Conservation (phyloP, 805 yeast species). For the Saturnispora sanitii region DNA sequence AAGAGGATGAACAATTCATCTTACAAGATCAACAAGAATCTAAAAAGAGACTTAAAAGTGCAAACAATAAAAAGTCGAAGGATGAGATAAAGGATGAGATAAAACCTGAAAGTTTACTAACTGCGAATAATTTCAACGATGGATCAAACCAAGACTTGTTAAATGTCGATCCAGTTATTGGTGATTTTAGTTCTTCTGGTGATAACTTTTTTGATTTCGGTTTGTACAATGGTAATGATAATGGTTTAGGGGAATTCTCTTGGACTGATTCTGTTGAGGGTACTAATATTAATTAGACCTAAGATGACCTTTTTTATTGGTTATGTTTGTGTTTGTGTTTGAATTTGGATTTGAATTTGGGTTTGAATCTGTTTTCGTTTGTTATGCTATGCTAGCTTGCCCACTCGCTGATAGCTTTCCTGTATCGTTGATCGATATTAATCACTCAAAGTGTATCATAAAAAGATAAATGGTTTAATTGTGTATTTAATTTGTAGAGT, state of each 20-base stretch:
- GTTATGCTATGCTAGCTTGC: no score
- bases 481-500: no score
- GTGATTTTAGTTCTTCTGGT: constrained; percentile 21
- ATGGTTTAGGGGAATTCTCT: constrained; percentile 18
- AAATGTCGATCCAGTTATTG: constrained; percentile 36
- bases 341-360: no score
- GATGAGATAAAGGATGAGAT: not conserved
- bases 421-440: constrained; percentile 3
- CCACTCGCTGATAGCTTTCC: not conserved
- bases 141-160: constrained; percentile 33
- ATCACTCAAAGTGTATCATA: no score
- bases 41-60: no score
- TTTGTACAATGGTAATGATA: constrained; percentile 25
- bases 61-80: not conserved
- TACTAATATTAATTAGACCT: constrained; percentile 5
- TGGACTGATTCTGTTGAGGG: constrained; percentile 36
- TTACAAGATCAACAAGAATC: constrained; percentile 7
- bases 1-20: constrained; percentile 17
- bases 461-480: no score
- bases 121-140: constrained; percentile 6
- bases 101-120: not conserved
- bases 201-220: constrained; percentile 27
- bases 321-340: no score
- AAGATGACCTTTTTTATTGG: no score
- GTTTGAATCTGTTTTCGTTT: no score